A percentile compares a stretch with the other conserved stretches of the same genome.
phyloP scores from a whole-genome alignment of 2,329 filamentous ascomycete species.

The Fusarium concolor region DNA sequence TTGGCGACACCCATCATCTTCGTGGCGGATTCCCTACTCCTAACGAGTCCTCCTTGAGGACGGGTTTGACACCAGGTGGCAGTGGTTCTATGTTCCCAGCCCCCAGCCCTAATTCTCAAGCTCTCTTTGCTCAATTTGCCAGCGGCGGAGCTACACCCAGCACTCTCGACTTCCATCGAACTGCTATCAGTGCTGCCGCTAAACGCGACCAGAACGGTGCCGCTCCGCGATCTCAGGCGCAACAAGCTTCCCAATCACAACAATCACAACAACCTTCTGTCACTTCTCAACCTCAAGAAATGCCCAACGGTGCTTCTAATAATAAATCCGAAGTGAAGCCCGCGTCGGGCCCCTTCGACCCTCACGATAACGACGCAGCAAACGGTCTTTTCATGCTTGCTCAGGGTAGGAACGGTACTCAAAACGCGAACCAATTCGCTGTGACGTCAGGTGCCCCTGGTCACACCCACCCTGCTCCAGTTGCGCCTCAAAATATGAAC shows the following conservation, averaged over 20 bases:
- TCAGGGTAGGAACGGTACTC: conserved; percentile 71
- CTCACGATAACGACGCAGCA: conserved; percentile 93
- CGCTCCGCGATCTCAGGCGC: conserved; percentile 44
- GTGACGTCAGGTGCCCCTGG: conserved; percentile 58
- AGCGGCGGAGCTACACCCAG: conserved; percentile 87
- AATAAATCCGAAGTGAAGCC: conserved; percentile 64
- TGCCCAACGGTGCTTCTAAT: conserved; percentile 53
- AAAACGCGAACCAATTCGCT: conserved; percentile 61
- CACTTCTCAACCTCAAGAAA: conserved; percentile 68
- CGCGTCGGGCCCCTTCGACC: conserved; percentile 77
- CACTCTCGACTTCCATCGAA: conserved; percentile 94
- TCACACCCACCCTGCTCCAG: conserved; percentile 61
- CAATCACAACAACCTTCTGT: conserved; percentile 39
- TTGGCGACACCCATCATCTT: conserved; percentile 81
- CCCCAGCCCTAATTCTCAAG: conserved; percentile 87
- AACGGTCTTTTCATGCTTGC: conserved; percentile 95
- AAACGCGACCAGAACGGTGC: conserved; percentile 64
- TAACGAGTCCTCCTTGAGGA: conserved; percentile 93
- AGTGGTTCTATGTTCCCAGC: conserved; percentile 98
- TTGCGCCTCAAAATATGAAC: conserved; percentile 52
- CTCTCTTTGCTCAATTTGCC: conserved; percentile 81
- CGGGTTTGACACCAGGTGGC: conserved; percentile 91
- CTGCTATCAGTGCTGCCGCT: conserved; percentile 82
- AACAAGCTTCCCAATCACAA: conserved; percentile 52
- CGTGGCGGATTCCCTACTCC: conserved; percentile 91